Percentiles rank a stretch among this genome's conserved stretches.
These are phyloP conservation scores for Tuber calosporum DNA, from an alignment of 495 filamentous ascomycete species.

Conservation along the genomic window DNA sequence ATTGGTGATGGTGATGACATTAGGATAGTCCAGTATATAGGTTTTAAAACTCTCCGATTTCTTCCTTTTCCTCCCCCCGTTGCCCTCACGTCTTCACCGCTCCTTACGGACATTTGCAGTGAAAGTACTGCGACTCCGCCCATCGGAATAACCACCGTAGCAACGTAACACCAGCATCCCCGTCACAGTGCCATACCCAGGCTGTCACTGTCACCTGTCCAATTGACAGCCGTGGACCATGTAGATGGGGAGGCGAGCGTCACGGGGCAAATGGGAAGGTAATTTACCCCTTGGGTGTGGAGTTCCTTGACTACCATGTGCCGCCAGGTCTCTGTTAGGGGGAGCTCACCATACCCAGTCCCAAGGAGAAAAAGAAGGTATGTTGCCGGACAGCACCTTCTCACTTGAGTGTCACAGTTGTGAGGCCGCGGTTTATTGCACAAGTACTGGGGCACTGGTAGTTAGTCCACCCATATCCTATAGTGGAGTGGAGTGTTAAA, in stretches of 20 bases:
- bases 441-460: neutral
- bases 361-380: neutral
- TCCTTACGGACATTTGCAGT: neutral
- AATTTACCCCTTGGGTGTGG: slow-evolving; percentile 1
- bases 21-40: neutral
- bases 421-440: neutral
- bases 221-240: neutral
- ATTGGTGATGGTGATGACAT: neutral
- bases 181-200: neutral
- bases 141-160: slow-evolving; percentile 3
- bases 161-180: neutral
- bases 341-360: neutral
- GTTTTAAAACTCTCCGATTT: neutral
- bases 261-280: neutral
- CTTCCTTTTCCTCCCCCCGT: neutral
- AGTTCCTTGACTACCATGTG: neutral
- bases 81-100: neutral
- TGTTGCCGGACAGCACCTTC: neutral
- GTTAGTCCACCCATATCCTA: no score
- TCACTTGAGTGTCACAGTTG: neutral
- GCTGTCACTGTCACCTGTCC: slow-evolving; percentile 3
- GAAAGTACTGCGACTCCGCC: neutral
- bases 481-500: no score
- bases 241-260: slow-evolving; percentile 2
- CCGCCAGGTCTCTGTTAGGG: neutral